Evolutionary conservation across 2,329 filamentous ascomycete species (phyloP).

Genomic region (Ceratocystis smalleyi): DNA sequence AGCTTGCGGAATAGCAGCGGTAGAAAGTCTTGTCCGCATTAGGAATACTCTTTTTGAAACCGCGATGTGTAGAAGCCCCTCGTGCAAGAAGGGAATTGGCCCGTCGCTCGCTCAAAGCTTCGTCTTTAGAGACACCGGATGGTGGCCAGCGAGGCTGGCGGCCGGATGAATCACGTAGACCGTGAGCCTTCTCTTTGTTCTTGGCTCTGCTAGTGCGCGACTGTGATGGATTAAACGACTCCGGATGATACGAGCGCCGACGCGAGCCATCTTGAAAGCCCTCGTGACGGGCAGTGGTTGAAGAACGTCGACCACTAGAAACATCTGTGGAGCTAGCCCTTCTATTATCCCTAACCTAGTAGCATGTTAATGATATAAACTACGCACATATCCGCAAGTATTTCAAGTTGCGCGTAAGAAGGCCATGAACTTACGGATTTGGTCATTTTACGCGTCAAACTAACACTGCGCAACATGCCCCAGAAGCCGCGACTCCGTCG

Average conservation of each 20-base stretch:
- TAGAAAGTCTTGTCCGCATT: constrained; percentile 42
- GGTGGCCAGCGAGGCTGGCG: constrained; percentile 36
- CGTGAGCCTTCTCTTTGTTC: constrained; percentile 9
- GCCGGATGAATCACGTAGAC: constrained; percentile 10
- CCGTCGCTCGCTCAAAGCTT: constrained; percentile 37
- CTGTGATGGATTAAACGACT: constrained; percentile 16
- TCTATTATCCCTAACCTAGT: constrained; percentile 13
- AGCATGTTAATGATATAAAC: constrained; percentile 2
- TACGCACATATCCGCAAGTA: background rate
- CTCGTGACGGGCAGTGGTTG: constrained; percentile 11
- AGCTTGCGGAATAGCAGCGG: constrained; percentile 32
- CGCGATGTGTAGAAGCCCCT: constrained; percentile 42
- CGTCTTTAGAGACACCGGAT: constrained; percentile 31
- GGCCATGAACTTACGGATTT: constrained; percentile 8
- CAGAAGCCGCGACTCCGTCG: constrained; percentile 13
- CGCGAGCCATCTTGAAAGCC: constrained; percentile 4
- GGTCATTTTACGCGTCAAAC: constrained; percentile 14
- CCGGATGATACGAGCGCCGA: constrained; percentile 14
- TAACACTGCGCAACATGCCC: constrained; percentile 17
- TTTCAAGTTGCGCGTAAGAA: background rate
- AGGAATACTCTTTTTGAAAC: constrained; percentile 37
- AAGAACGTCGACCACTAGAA: constrained; percentile 7
- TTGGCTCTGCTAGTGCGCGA: constrained; percentile 15
- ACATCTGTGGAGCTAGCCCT: constrained; percentile 15
- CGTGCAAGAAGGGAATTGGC: constrained; percentile 43